Evolutionary conservation across 768 basidiomycete species (phyloP).

Genomic region (Leccinellum luteum): DNA sequence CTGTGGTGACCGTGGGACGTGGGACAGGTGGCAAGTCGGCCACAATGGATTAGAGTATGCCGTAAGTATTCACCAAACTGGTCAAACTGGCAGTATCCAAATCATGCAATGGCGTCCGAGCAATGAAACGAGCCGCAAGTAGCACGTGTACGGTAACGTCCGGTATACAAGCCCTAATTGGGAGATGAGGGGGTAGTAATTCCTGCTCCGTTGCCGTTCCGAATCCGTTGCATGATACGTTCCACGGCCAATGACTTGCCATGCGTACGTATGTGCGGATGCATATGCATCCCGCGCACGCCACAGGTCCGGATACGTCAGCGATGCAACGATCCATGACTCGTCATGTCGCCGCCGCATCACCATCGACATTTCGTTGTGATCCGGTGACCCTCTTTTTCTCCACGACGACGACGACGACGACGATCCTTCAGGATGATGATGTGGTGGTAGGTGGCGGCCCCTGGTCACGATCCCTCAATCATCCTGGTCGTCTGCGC

Average conservation of each 20-base stretch:
- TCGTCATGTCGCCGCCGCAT: background rate
- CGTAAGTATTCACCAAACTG: background rate
- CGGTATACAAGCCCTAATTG: background rate
- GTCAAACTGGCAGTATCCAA: background rate
- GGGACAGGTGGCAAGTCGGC: background rate
- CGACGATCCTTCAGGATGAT: background rate
- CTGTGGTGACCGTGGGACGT: background rate
- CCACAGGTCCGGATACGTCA: background rate
- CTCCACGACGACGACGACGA: background rate
- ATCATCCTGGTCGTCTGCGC: background rate
- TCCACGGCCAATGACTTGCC: background rate
- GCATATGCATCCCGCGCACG: background rate
- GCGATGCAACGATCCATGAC: background rate
- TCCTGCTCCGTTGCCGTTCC: background rate
- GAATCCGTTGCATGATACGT: background rate
- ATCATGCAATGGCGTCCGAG: background rate
- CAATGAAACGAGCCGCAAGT: background rate
- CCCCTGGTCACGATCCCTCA: background rate
- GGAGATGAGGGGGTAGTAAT: background rate
- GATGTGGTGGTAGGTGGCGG: background rate
- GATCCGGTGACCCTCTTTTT: background rate
- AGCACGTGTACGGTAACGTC: background rate
- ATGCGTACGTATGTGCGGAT: background rate
- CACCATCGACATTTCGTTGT: background rate
- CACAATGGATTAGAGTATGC: background rate